Evolutionary conservation across 768 basidiomycete genomes (phyloP).

Genomic region (Tricholoma furcatifolium): DNA sequence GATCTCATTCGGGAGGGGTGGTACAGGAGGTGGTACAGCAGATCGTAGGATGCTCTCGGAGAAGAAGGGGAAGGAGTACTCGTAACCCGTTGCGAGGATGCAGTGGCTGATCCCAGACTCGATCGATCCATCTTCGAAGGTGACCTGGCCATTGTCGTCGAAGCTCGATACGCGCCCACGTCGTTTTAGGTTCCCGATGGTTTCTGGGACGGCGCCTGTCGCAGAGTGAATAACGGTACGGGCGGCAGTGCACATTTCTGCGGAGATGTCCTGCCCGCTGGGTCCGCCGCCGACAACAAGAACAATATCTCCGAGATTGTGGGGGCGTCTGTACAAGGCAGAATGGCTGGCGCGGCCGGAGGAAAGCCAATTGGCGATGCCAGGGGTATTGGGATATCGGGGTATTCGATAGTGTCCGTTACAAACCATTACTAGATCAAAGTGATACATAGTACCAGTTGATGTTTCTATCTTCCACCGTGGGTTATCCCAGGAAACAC

Average conservation of each 20-base stretch:
- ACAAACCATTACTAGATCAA: slow-evolving; percentile 70
- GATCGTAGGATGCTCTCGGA: slow-evolving; percentile 26
- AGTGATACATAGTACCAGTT: slow-evolving; percentile 33
- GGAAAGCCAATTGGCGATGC: slow-evolving; percentile 57
- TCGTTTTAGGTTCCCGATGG: slow-evolving; percentile 33
- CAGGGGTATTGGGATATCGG: slow-evolving; percentile 57
- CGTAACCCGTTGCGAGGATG: slow-evolving; percentile 78
- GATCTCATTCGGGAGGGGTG: slow-evolving; percentile 49
- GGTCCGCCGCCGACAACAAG: slow-evolving; percentile 56
- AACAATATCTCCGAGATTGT: slow-evolving; percentile 39
- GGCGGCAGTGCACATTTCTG: slow-evolving; percentile 50
- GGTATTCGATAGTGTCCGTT: slow-evolving; percentile 77
- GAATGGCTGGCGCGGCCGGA: slow-evolving; percentile 59
- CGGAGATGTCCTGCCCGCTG: slow-evolving; percentile 66
- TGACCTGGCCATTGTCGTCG: slow-evolving; percentile 39
- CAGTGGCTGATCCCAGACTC: slow-evolving; percentile 59
- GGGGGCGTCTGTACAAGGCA: slow-evolving; percentile 62
- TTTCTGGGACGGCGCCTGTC: slow-evolving; percentile 30
- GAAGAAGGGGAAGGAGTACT: slow-evolving; percentile 65
- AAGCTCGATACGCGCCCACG: slow-evolving; percentile 45
- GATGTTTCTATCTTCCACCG: slow-evolving; percentile 52
- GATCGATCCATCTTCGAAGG: slow-evolving; percentile 57
- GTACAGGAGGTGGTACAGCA: slow-evolving; percentile 40
- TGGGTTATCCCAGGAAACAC: slow-evolving; percentile 36
- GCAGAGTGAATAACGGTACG: slow-evolving; percentile 57